Base-by-base conservation (phyloP, 345 rosid species). In the Firmiana major region DNA sequence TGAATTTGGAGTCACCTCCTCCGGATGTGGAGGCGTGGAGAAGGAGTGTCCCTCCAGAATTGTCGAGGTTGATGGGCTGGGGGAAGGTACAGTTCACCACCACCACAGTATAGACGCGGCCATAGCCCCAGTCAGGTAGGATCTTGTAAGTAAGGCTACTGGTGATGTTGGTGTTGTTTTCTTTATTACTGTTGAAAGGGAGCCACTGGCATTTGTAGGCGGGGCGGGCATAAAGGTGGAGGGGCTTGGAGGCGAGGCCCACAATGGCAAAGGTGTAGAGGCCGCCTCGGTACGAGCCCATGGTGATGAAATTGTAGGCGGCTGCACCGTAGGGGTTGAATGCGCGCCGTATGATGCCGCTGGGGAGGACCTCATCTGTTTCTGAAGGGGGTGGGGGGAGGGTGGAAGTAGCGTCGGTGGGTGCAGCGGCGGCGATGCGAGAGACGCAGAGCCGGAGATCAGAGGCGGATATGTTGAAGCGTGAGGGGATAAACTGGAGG, bases 81-180 rank as follows among this genome's bases (percentile, higher is more conserved):
- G 89, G 12, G 83, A 94, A 94, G 9, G 94, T 91, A 72, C 98
- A 94, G 84, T 91, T 93, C 34, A 94, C 90, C 13, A 94, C 89
- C 17, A 94, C 90, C 24, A 86, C 94, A 0, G 98, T 92, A 91
- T 93, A 95, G 71, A 93, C 90, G 15, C 93, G 92, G 55, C 98
- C 98, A 68, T 91, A 93, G 0, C 98, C 98, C 98, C 98, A 94
- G 54, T 94, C 98, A 7, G 99, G 97, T 34, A 95, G 86, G 80
- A 90, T 86, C 82, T 89, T 92, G 76, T 73, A 80, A 6, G 84
- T 88, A 8, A 34, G 22, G 45, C 45, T 63, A 36, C 68, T 63
- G 7, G 68, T 63, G 46, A 17, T 24, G 28, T 87, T 58, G 49
- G 82, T 49, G 49, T 82, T 49, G 79, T 74, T 60, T 82, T 76